A percentile compares a stretch with the other conserved stretches of the same genome.
phyloP scores from a whole-genome alignment of 2,329 filamentous ascomycete genomes.

The Xylariaceae sp. region DNA sequence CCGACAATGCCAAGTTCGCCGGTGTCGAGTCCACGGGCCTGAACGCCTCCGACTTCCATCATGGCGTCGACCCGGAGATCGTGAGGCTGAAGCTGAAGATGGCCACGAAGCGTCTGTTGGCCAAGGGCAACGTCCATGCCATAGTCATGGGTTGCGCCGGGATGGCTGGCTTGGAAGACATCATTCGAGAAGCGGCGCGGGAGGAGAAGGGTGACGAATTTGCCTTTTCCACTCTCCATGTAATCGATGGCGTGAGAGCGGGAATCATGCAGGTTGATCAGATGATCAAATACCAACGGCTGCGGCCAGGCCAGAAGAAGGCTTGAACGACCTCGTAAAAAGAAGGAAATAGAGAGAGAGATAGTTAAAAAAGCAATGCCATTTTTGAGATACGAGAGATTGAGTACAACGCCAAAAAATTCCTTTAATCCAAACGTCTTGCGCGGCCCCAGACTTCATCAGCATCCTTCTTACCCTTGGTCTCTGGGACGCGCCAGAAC shows the following conservation, averaged over 20 bases:
- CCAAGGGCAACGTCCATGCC: slow-evolving; percentile 48
- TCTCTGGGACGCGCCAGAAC: slow-evolving; percentile 72
- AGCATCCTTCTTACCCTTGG: slow-evolving; percentile 72
- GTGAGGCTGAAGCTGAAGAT: slow-evolving; percentile 61
- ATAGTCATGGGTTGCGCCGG: slow-evolving; percentile 86
- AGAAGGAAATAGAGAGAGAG: not conserved
- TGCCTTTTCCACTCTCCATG: slow-evolving; percentile 51
- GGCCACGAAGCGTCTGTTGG: slow-evolving; percentile 63
- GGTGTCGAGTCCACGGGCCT: slow-evolving; percentile 80
- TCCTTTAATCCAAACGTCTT: slow-evolving; percentile 44
- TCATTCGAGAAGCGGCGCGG: slow-evolving; percentile 63
- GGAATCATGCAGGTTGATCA: slow-evolving; percentile 60
- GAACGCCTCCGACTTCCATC: slow-evolving; percentile 73
- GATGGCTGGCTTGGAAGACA: slow-evolving; percentile 79
- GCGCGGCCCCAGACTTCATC: slow-evolving; percentile 88
- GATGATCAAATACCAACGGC: slow-evolving; percentile 38
- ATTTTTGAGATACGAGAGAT: not conserved
- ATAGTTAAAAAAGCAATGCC: not conserved
- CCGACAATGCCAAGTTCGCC: slow-evolving; percentile 52
- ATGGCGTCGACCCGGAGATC: slow-evolving; percentile 55
- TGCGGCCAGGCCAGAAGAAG: slow-evolving; percentile 24
- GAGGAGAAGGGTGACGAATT: slow-evolving; percentile 57
- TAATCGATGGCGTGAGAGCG: slow-evolving; percentile 76
- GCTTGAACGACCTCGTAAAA: not conserved
- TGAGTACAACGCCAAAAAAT: not conserved